Percentiles rank a stretch among this genome's conserved stretches.
phyloP scores from a whole-genome alignment of 1,284 basidiomycete species.

The Ceratobasidium sp. region DNA sequence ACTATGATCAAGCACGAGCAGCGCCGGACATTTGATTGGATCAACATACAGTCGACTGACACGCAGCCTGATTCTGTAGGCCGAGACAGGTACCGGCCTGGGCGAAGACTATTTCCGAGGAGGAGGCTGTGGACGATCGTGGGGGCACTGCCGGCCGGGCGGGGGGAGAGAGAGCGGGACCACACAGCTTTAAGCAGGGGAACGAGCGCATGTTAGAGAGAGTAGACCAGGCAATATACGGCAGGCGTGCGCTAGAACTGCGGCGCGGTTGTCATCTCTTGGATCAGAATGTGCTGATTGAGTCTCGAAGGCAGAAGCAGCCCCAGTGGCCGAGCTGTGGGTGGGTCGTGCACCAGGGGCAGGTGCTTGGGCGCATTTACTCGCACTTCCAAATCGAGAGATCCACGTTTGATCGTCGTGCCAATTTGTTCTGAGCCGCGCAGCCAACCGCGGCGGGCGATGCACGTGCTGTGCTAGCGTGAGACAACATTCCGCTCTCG shows the following conservation, averaged over 20 bases:
- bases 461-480: slow-evolving; percentile 30
- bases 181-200: slow-evolving; percentile 28
- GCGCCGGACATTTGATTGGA: slow-evolving; percentile 31
- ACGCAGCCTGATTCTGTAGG: slow-evolving; percentile 25
- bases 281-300: slow-evolving; percentile 41
- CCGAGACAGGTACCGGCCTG: neutral
- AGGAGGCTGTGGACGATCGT: slow-evolving; percentile 29
- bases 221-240: slow-evolving; percentile 23
- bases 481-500: slow-evolving; percentile 11
- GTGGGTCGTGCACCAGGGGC: slow-evolving; percentile 12
- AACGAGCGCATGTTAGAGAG: neutral
- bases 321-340: slow-evolving; percentile 18
- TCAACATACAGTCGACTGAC: neutral
- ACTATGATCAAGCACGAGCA: slow-evolving; percentile 22
- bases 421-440: slow-evolving; percentile 19
- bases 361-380: slow-evolving; percentile 22
- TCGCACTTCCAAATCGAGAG: slow-evolving; percentile 36
- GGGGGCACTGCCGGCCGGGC: slow-evolving; percentile 9
- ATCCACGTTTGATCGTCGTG: slow-evolving; percentile 40
- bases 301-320: slow-evolving; percentile 29
- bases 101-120: neutral
- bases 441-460: slow-evolving; percentile 4
- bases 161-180: neutral
- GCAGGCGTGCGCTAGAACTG: slow-evolving; percentile 20
- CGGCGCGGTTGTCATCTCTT: slow-evolving; percentile 29